Evolutionary conservation across 2,329 filamentous ascomycete species (phyloP), one percentile per base, ranked within the genome.

Genomic region (Epichloe festucae): DNA sequence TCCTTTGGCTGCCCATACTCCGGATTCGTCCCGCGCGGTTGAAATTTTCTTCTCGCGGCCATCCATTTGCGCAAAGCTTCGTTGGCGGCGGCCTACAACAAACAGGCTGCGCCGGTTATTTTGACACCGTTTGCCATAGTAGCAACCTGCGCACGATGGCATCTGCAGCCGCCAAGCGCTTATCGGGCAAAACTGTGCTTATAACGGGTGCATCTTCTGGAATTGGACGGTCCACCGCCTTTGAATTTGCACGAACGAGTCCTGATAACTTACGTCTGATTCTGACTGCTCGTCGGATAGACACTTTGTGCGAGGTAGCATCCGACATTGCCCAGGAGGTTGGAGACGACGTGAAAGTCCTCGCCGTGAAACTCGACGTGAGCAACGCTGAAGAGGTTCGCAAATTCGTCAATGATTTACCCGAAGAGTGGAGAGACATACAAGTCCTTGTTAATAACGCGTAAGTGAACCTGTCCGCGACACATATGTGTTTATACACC

Each of bases 361-460:
- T 90, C 43, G 81, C 89, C 1, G 81, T 93, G 11, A 83, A 89
- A 73, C 76, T 97, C 50, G 93, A 98, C 66, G 84, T 98, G 51
- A 90, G 86, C 73, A 85, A 86, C 53, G 75, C 87, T 0, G 79
- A 82, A 3, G 82, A 93, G 63, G 78, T 97, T 4, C 75, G 76
- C 49, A 71, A 70, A 41, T 91, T 97, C 63, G 82, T 96, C 12
- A 71, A 69, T 1, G 77, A 74, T 41, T 69, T 97, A 60, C 90
- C 91, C 0, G 79, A 82, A 55, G 90, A 89, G 64, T 97, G 88
- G 72, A 81, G 78, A 66, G 81, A 89, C 27, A 85, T 97, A 57
- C 81, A 97, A 66, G 78, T 97, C 3, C 71, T 98, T 54, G 88
- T 98, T 27, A 98, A 98, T 72, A 97, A 97, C 75, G 91, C 91